phyloP scores from a whole-genome alignment of 2,329 filamentous ascomycete genomes.

The Chaetomium sp. region DNA sequence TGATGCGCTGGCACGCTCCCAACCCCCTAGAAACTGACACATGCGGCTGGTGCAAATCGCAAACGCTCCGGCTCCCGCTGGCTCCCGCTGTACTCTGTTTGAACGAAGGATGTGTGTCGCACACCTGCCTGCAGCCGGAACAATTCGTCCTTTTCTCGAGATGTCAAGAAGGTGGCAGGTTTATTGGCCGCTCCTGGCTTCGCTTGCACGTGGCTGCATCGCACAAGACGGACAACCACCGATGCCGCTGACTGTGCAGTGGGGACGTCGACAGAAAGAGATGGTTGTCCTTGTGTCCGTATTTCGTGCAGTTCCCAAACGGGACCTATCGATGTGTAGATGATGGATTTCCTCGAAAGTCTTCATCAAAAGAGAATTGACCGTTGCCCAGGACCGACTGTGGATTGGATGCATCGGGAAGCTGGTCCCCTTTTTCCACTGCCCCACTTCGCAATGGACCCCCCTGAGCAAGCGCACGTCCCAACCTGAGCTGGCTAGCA shows the following conservation, averaged over 20 bases:
- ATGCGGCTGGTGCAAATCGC: no score
- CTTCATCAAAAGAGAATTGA: background rate
- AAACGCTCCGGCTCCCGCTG: no score
- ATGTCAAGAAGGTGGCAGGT: no score
- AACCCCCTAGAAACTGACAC: no score
- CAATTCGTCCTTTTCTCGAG: no score
- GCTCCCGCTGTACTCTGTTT: no score
- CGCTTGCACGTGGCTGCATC: background rate
- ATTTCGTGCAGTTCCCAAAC: no score
- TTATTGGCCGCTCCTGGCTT: background rate
- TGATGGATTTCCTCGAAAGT: background rate
- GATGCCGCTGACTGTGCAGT: background rate
- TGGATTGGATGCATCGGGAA: background rate
- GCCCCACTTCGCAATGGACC: constrained; percentile 5
- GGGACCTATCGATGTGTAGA: background rate
- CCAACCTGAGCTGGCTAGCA: background rate
- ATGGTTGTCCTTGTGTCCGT: no score
- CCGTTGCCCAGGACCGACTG: background rate
- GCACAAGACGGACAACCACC: background rate
- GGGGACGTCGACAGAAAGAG: no score
- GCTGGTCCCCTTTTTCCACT: constrained; percentile 4
- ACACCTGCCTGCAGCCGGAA: no score
- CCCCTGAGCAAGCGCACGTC: constrained; percentile 11
- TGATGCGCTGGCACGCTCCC: no score
- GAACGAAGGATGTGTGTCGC: no score